Evolutionary conservation across 192 early-diverging fungal species (phyloP).

Genomic region (Neocallimastix lanati): DNA sequence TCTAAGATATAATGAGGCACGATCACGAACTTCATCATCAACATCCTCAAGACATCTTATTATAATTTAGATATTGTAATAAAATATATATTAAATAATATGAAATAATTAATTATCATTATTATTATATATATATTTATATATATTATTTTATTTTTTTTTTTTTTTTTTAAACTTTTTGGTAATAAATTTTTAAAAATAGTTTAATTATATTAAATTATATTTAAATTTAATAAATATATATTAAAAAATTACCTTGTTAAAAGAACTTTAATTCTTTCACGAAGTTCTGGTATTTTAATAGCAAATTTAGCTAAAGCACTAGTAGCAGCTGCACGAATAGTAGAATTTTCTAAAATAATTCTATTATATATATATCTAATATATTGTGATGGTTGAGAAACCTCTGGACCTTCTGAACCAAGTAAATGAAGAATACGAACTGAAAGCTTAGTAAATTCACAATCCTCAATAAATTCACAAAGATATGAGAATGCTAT

Average conservation of each 20-base stretch:
- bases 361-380: slow-evolving; percentile 99
- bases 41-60: slow-evolving; percentile 92
- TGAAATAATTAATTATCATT: too few species aligned
- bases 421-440: slow-evolving; percentile 89
- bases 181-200: too few species aligned
- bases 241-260: too few species aligned
- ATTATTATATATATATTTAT: too few species aligned
- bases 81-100: background rate
- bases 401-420: slow-evolving; percentile 75
- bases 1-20: slow-evolving; percentile 72
- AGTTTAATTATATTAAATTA: too few species aligned
- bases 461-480: slow-evolving; percentile 99
- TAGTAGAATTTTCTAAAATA: slow-evolving; percentile 89
- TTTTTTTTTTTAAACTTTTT: too few species aligned
- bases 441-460: slow-evolving; percentile 96
- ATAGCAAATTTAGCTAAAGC: slow-evolving; percentile 88
- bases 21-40: slow-evolving; percentile 96
- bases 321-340: slow-evolving; percentile 85
- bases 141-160: too few species aligned
- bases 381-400: slow-evolving; percentile 87
- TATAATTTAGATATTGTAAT: too few species aligned
- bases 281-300: slow-evolving; percentile 47
- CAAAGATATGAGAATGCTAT: slow-evolving; percentile 82
- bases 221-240: too few species aligned
- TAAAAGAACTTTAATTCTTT: slow-evolving; percentile 54